Conservation (phyloP, 805 yeast genomes). For the Candida sithepensis region DNA sequence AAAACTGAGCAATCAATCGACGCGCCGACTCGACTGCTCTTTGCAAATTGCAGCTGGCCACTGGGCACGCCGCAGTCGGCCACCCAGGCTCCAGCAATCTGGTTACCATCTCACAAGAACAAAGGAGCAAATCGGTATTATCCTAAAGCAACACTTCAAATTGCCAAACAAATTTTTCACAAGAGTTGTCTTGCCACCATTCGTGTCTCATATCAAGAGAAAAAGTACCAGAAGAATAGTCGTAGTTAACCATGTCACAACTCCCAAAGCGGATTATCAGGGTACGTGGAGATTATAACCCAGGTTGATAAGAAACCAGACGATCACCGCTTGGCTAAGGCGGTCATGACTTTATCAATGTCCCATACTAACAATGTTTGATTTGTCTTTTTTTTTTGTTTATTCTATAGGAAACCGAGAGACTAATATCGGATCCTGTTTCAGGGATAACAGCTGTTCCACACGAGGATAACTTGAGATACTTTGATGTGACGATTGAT, state of each 20-base stretch:
- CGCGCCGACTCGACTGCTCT: too few species aligned
- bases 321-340: too few species aligned
- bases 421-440: conserved; percentile 89
- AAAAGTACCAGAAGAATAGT: too few species aligned
- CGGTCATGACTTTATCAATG: neutral
- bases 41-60: too few species aligned
- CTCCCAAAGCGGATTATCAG: conserved; percentile 92
- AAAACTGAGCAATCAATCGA: too few species aligned
- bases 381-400: neutral
- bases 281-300: conserved; percentile 37
- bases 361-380: neutral
- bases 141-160: neutral
- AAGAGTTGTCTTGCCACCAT: too few species aligned
- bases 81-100: too few species aligned
- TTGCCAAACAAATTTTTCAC: too few species aligned
- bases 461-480: conserved; percentile 89
- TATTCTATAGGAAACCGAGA: conserved; percentile 71
- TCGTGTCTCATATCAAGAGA: neutral
- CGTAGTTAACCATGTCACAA: conserved; percentile 36
- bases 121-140: neutral
- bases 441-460: conserved; percentile 94
- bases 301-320: too few species aligned
- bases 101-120: neutral
- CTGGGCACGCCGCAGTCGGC: too few species aligned
- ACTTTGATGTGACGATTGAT: conserved; percentile 86